Conservation (phyloP, 306 rosid species). For the Cucumis cinereus region DNA sequence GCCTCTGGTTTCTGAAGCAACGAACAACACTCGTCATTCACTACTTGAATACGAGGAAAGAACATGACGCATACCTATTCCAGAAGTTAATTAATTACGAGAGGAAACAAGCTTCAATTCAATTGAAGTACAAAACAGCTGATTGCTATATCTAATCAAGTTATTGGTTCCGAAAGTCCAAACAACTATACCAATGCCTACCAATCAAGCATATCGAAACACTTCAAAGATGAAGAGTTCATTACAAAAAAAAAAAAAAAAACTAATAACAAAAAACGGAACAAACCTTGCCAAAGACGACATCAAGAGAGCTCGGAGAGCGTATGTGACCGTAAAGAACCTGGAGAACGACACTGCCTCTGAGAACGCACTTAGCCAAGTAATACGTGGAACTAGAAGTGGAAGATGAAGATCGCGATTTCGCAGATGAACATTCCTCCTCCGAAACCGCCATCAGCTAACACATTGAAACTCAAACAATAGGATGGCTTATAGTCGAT, state of each 20-base stretch:
- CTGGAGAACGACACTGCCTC: slow-evolving; percentile 77
- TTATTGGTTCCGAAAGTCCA: not conserved
- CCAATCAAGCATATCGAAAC: not conserved
- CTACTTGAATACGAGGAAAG: not conserved
- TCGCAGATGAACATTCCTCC: slow-evolving; percentile 81
- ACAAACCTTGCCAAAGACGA: slow-evolving; percentile 70
- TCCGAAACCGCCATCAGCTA: slow-evolving; percentile 73
- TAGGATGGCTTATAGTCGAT: not conserved
- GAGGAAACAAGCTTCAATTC: not conserved
- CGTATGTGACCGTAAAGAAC: slow-evolving; percentile 69
- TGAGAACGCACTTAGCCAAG: slow-evolving; percentile 79
- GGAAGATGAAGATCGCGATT: slow-evolving; percentile 52
- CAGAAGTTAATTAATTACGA: not conserved
- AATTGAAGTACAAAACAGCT: not conserved
- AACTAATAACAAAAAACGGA: too few species aligned
- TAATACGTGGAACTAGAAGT: slow-evolving; percentile 38
- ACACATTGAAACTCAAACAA: not conserved
- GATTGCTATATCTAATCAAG: not conserved
- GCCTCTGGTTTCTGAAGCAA: not conserved
- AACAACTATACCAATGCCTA: not conserved
- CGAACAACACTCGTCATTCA: not conserved
- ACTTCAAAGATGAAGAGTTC: not conserved
- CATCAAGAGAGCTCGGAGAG: slow-evolving; percentile 54
- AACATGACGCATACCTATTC: not conserved
- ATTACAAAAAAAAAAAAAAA: too few species aligned